Base-by-base conservation (phyloP, 2,329 filamentous ascomycete species). In the Neopestalotiopsis sp. region DNA sequence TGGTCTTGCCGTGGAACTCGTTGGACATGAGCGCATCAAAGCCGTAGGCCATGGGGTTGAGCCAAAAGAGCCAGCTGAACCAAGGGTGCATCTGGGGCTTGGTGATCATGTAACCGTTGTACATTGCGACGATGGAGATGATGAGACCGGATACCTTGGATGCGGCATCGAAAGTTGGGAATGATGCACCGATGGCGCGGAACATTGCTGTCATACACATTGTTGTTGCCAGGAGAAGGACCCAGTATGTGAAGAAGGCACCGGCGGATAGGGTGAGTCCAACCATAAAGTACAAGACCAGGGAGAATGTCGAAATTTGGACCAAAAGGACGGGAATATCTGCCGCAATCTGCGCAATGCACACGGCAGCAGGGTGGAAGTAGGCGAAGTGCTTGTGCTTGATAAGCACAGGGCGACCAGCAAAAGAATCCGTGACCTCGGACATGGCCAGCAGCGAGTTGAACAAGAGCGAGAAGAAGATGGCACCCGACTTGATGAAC, bases 21-120 rank as follows among this genome's bases (percentile, higher is more conserved):
- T 94, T 94, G 0, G 89, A 83, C 74, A 94, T 83, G 0, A 94
- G 78, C 0, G 87, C 87, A 71, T 93, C 89, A 68, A 93, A 94
- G 0, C 85, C 89, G 69, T 93, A 94, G 0, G 91, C 88, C 3
- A 94, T 80, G 0, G 91, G 91, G 71, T 92, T 86, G 28, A 91
- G 86, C 87, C 88, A 90, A 70, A 85, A 90, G 3, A 91, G 76
- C 89, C 89, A 91, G 3, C 82, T 79, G 30, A 91, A 86, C 88
- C 88, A 91, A 0, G 86, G 85, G 56, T 89, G 87, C 89, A 91
- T 91, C 70, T 88, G 81, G 28, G 84, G 84, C 30, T 89, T 88
- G 4, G 84, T 84, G 68, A 91, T 91, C 75, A 90, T 83, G 76
- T 89, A 92, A 14, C 90, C 90, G 3, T 85, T 89, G 14, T 63